These are phyloP conservation scores for Coprinopsis sp. DNA, from an alignment of 768 basidiomycete genomes.

Conservation along the genomic window DNA sequence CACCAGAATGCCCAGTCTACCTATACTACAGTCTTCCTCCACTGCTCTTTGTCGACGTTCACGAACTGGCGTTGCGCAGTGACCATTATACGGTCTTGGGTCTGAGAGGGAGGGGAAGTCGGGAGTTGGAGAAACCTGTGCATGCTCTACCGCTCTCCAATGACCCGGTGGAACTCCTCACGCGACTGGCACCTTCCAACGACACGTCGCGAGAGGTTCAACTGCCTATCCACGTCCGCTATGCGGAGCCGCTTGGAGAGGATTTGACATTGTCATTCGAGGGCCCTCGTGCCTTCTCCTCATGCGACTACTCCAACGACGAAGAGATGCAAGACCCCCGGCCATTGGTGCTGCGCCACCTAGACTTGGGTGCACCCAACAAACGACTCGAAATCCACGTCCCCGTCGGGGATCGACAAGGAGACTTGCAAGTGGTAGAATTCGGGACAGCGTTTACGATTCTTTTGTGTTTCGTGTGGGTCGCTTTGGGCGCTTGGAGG, in stretches of 20 bases:
- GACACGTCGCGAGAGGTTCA: conserved; percentile 24
- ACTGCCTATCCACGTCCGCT: conserved; percentile 45
- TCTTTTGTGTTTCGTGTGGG: conserved; percentile 34
- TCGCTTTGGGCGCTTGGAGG: conserved; percentile 25
- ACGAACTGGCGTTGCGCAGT: conserved; percentile 38
- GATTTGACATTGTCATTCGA: conserved; percentile 13
- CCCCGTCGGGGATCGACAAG: conserved; percentile 30
- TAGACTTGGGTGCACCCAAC: not conserved
- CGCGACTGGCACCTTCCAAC: not conserved
- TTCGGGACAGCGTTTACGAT: conserved; percentile 35
- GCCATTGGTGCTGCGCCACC: too few species aligned
- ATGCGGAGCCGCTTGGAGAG: conserved; percentile 26
- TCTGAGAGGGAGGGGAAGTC: conserved; percentile 31
- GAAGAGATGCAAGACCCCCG: too few species aligned
- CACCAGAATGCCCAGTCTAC: conserved; percentile 31
- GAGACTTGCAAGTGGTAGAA: conserved; percentile 38
- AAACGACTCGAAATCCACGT: conserved; percentile 21
- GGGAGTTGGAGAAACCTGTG: conserved; percentile 45
- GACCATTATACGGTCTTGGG: conserved; percentile 31
- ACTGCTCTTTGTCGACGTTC: conserved; percentile 43
- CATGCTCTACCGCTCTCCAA: conserved; percentile 26
- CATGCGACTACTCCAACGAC: not conserved
- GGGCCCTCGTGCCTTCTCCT: not conserved
- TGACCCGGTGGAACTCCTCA: conserved; percentile 7
- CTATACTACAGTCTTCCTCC: conserved; percentile 38